Evolutionary conservation across 345 rosid species (phyloP).

Genomic region (Lepidium didymum): DNA sequence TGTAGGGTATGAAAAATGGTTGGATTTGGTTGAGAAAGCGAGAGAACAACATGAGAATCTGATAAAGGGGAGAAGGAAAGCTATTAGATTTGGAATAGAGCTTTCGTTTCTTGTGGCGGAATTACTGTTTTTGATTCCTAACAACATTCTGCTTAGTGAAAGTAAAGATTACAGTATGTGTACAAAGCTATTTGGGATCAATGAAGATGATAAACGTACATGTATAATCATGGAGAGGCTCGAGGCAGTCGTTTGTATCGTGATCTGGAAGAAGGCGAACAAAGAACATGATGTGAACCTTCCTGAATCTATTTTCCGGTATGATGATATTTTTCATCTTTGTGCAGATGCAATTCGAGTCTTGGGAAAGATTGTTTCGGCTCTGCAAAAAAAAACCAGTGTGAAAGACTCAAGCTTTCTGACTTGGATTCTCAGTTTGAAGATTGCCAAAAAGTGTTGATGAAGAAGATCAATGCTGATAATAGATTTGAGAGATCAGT

Average conservation of each 20-base stretch:
- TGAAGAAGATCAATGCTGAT: not conserved
- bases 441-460: slow-evolving; percentile 8
- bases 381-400: not conserved
- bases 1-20: not conserved
- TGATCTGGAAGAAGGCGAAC: not conserved
- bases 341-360: not conserved
- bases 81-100: not conserved
- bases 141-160: not conserved
- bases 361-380: slow-evolving; percentile 13
- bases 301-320: not conserved
- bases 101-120: slow-evolving; percentile 13
- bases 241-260: not conserved
- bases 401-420: not conserved
- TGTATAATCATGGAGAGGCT: slow-evolving; percentile 11
- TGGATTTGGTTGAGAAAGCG: not conserved
- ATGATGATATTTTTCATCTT: not conserved
- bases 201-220: not conserved
- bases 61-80: not conserved
- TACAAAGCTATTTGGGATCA: not conserved
- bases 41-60: not conserved
- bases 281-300: not conserved
- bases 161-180: not conserved
- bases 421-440: not conserved
- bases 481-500: not conserved
- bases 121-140: slow-evolving; percentile 6